These are phyloP conservation scores for Boletus vinaceobasis DNA, from an alignment of 768 basidiomycete genomes.

Conservation along the genomic window DNA sequence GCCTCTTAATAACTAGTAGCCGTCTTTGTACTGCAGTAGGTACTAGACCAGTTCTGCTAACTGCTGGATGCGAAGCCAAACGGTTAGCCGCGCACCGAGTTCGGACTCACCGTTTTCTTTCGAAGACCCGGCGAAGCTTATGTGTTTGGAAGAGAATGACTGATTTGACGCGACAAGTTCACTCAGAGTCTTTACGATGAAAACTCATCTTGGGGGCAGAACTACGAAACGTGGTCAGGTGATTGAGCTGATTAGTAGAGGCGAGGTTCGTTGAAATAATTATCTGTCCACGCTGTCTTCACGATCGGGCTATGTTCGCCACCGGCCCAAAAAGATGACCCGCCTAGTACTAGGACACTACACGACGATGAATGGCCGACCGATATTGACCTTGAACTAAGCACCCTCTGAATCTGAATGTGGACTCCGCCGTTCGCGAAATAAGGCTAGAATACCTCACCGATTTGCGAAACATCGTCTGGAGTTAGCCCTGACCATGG, in stretches of 20 bases:
- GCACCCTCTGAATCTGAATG: no score
- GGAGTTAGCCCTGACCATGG: not conserved
- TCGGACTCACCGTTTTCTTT: not conserved
- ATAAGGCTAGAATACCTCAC: not conserved
- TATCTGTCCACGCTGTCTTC: no score
- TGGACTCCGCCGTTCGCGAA: no score
- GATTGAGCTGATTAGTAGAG: no score
- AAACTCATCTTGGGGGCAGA: not conserved
- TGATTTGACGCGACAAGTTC: not conserved
- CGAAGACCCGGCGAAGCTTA: not conserved
- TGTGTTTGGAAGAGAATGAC: not conserved
- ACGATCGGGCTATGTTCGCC: no score
- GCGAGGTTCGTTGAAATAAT: no score
- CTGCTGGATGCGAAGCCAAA: not conserved
- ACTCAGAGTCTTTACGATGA: not conserved
- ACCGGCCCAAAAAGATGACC: no score
- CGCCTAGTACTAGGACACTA: no score
- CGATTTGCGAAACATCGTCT: not conserved
- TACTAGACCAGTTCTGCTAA: not conserved
- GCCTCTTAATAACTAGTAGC: not conserved
- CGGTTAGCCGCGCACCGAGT: not conserved
- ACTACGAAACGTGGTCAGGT: no score
- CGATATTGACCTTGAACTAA: no score
- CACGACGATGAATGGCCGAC: no score
- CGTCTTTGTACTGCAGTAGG: not conserved